A percentile compares a stretch with the other conserved stretches of the same genome.
Conservation (phyloP, 805 yeast species). For the Candida ficus region DNA sequence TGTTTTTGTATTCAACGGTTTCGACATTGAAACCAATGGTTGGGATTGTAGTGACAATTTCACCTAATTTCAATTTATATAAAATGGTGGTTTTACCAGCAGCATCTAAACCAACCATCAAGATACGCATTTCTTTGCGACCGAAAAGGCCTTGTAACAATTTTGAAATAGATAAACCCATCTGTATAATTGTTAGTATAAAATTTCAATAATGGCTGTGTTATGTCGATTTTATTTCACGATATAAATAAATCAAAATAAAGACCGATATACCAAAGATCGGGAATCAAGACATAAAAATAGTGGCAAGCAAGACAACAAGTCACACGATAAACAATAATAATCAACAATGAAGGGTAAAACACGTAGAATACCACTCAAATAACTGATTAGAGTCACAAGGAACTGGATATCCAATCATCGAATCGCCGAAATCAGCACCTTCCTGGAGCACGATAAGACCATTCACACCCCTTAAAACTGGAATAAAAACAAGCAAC, state of each 20-base stretch:
- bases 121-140: slow-evolving; percentile 96
- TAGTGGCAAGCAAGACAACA: slow-evolving; percentile 1
- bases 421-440: no score
- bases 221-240: neutral
- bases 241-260: neutral
- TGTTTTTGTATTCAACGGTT: slow-evolving; percentile 95
- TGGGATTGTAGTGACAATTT: slow-evolving; percentile 93
- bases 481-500: neutral
- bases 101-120: slow-evolving; percentile 97
- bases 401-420: neutral
- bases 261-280: neutral
- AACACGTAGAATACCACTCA: no score
- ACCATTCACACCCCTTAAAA: neutral
- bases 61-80: slow-evolving; percentile 92
- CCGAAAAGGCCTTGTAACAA: slow-evolving; percentile 93
- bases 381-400: neutral
- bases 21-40: slow-evolving; percentile 97
- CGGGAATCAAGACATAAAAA: neutral
- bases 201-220: no score
- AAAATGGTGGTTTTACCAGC: slow-evolving; percentile 98
- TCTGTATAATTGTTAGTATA: slow-evolving; percentile 30
- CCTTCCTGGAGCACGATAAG: no score
- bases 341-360: neutral
- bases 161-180: slow-evolving; percentile 96
- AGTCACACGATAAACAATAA: neutral